A percentile compares a stretch with the other conserved stretches of the same genome.
Evolutionary conservation across 345 rosid species (phyloP).

Genomic region (Stellera chamaejasme): DNA sequence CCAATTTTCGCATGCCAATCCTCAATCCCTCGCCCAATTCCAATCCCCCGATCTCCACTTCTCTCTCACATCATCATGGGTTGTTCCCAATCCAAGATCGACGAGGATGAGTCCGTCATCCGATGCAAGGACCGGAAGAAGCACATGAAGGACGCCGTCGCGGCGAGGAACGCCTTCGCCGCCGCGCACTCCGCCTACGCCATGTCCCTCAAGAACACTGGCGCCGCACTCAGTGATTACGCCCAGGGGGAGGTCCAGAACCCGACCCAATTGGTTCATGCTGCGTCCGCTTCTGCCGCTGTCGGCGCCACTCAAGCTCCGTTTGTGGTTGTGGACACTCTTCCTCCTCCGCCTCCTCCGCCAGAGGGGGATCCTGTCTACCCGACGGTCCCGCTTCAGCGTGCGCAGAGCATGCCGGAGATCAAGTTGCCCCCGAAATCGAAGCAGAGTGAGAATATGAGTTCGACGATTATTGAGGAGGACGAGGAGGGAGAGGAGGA

Average conservation of each 20-base stretch:
- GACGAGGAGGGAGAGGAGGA: slow-evolving; percentile 42
- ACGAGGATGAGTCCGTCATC: slow-evolving; percentile 81
- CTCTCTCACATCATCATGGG: slow-evolving; percentile 41
- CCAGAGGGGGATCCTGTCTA: not conserved
- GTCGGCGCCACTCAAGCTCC: slow-evolving; percentile 8
- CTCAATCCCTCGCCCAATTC: too few species aligned
- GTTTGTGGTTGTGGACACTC: slow-evolving; percentile 15
- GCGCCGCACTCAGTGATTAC: slow-evolving; percentile 88
- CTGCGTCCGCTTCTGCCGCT: slow-evolving; percentile 8
- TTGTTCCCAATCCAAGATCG: slow-evolving; percentile 88
- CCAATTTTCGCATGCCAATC: too few species aligned
- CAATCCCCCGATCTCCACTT: not conserved
- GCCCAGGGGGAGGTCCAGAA: slow-evolving; percentile 57
- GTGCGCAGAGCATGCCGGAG: slow-evolving; percentile 80
- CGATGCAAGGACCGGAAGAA: slow-evolving; percentile 78
- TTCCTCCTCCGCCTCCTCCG: slow-evolving; percentile 48
- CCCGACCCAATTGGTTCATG: slow-evolving; percentile 15
- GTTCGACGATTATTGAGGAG: slow-evolving; percentile 48
- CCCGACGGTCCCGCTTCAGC: slow-evolving; percentile 34
- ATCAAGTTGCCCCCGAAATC: slow-evolving; percentile 48
- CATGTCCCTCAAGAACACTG: slow-evolving; percentile 75
- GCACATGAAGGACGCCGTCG: slow-evolving; percentile 66
- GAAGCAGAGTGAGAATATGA: slow-evolving; percentile 26
- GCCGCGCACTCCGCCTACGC: slow-evolving; percentile 89
- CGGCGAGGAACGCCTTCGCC: slow-evolving; percentile 84